phyloP scores from a whole-genome alignment of 371 early-diverging fungal genomes.

The Circinella umbellata region DNA sequence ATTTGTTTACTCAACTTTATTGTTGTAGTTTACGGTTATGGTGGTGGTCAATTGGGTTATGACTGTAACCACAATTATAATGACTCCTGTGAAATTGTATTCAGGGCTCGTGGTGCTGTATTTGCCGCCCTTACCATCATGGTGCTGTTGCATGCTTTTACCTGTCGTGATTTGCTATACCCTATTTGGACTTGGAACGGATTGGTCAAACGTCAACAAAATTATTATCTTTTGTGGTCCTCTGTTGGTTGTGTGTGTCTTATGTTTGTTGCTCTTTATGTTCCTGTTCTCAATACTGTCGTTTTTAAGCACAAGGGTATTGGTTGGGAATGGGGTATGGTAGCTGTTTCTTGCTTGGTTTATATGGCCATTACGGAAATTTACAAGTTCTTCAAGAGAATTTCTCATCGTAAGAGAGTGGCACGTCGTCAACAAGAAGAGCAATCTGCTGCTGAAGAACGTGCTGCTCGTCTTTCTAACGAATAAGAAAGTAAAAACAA shows the following conservation, averaged over 20 bases:
- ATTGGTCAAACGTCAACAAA: slow-evolving; percentile 50
- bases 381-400: slow-evolving; percentile 51
- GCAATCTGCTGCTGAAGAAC: not conserved
- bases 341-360: slow-evolving; percentile 60
- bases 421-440: not conserved
- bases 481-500: too few species aligned
- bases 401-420: not conserved
- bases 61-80: slow-evolving; percentile 66
- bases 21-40: slow-evolving; percentile 69
- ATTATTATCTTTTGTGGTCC: slow-evolving; percentile 65
- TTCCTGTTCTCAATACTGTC: slow-evolving; percentile 71
- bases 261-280: slow-evolving; percentile 68
- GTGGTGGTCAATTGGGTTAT: slow-evolving; percentile 55
- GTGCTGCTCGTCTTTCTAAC: not conserved
- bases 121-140: slow-evolving; percentile 76
- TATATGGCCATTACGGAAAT: slow-evolving; percentile 67
- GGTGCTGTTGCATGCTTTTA: slow-evolving; percentile 77
- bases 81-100: slow-evolving; percentile 68
- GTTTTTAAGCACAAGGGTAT: slow-evolving; percentile 76
- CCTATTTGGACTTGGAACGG: slow-evolving; percentile 55
- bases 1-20: slow-evolving; percentile 77
- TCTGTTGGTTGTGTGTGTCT: slow-evolving; percentile 60
- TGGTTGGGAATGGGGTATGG: slow-evolving; percentile 82
- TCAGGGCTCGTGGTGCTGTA: slow-evolving; percentile 75
- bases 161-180: slow-evolving; percentile 71